These are phyloP conservation scores for Phytophthora pini DNA, from an alignment of 352 stramenopile species.

Conservation along the genomic window DNA sequence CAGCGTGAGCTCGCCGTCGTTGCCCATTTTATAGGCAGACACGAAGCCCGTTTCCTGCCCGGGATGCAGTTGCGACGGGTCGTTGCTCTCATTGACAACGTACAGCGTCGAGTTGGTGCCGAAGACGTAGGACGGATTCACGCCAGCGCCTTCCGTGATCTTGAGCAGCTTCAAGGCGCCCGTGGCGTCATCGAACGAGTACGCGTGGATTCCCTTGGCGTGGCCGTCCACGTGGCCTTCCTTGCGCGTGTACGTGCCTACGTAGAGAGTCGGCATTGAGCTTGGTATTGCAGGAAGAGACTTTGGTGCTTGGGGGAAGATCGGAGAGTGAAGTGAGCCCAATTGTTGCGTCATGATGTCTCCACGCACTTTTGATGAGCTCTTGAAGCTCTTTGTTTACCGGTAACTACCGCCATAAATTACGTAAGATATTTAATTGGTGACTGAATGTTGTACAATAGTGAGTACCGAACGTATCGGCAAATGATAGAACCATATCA, in stretches of 20 bases:
- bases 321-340: constrained; percentile 31
- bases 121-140: constrained; percentile 77
- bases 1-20: constrained; percentile 43
- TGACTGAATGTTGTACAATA: neutral
- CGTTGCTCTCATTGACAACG: constrained; percentile 74
- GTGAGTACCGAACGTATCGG: neutral
- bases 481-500: constrained; percentile 4
- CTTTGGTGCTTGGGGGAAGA: constrained; percentile 12
- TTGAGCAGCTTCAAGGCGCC: constrained; percentile 56
- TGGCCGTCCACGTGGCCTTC: constrained; percentile 82
- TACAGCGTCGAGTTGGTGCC: constrained; percentile 57
- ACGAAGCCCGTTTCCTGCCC: constrained; percentile 64
- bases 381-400: too few species aligned
- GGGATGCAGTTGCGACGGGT: constrained; percentile 36
- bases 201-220: constrained; percentile 75
- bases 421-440: neutral
- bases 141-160: constrained; percentile 55
- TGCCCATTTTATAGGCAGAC: constrained; percentile 54
- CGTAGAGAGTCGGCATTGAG: constrained; percentile 58
- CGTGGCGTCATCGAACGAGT: constrained; percentile 58
- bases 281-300: constrained; percentile 3
- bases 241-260: constrained; percentile 87
- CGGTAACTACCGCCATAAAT: too few species aligned
- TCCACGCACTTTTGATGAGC: constrained; percentile 23
- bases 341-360: neutral